Base-by-base conservation (phyloP, 441 rosid species). In the Mallotus japonicus region DNA sequence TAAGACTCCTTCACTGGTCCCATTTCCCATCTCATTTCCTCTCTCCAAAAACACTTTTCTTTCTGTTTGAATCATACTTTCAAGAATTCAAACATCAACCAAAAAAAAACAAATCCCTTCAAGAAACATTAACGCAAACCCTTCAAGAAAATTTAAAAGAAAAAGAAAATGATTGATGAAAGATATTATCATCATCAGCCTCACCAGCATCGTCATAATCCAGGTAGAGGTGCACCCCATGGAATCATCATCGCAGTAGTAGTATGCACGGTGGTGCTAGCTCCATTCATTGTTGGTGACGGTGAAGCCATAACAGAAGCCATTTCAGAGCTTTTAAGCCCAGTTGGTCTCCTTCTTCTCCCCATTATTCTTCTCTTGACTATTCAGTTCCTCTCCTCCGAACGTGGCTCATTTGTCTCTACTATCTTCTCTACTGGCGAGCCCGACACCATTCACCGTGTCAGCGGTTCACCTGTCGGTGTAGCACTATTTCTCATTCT, bases 341-440 rank as follows among this genome's bases (percentile, higher is more conserved):
- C 99, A 0, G 75, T 94, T 8, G 98, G 98, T 34, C 97, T 94
- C 67, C 87, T 94, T 2, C 89, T 94, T 34, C 75, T 92, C 17
- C 97, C 97, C 22, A 86, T 94, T 22, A 32, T 82, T 54, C 93
- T 94, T 55, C 97, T 94, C 66, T 83, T 94, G 69, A 76, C 87
- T 10, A 92, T 94, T 58, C 98, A 90, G 85, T 94, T 94, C 65
- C 90, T 94, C 65, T 94, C 97, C 50, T 94, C 98, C 11, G 96
- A 88, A 46, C 97, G 90, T 9, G 93, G 89, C 78, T 84, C 96
- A 3, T 83, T 90, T 40, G 82, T 90, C 44, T 79, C 89, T 58
- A 12, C 84, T 56, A 62, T 89, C 74, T 88, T 88, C 88, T 84
- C 89, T 24, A 79, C 95, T 7, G 97, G 95, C 2, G 91, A 88